These are phyloP conservation scores for Pascua guehoae DNA, from an alignment of 1,284 basidiomycete genomes.

Conservation along the genomic window DNA sequence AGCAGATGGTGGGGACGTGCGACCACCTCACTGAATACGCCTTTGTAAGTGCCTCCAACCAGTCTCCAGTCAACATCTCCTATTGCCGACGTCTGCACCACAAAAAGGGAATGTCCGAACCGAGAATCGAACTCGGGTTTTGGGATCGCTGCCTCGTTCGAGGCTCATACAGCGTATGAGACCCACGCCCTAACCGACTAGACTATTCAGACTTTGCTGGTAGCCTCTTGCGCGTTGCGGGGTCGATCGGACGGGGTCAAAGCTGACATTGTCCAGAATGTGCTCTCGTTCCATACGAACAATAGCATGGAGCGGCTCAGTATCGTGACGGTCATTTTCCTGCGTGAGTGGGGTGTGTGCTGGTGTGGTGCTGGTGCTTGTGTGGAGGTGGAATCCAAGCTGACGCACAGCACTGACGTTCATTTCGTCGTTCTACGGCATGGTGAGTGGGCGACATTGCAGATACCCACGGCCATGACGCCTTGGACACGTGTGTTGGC, in stretches of 20 bases:
- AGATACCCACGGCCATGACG: too few species aligned
- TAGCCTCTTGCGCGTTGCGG: background rate
- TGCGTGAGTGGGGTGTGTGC: constrained; percentile 48
- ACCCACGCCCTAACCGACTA: too few species aligned
- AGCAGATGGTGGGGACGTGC: constrained; percentile 45
- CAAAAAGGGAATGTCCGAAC: too few species aligned
- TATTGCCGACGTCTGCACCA: background rate
- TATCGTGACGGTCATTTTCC: constrained; percentile 49
- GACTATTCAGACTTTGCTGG: too few species aligned
- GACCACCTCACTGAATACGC: constrained; percentile 49
- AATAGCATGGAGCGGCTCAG: constrained; percentile 48
- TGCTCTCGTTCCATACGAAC: constrained; percentile 48
- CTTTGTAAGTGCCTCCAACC: constrained; percentile 17
- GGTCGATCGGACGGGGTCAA: background rate
- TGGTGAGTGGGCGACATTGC: constrained; percentile 18
- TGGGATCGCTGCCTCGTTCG: too few species aligned
- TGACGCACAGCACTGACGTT: constrained; percentile 23
- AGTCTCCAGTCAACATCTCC: constrained; percentile 21
- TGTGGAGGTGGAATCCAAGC: constrained; percentile 1
- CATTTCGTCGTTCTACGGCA: constrained; percentile 37
- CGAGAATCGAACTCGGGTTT: too few species aligned
- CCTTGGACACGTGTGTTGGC: too few species aligned
- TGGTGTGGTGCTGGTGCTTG: too few species aligned
- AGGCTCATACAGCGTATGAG: too few species aligned
- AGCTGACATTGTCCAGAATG: constrained; percentile 27